phyloP scores from a whole-genome alignment of 441 rosid genomes.

The Bruguiera hainesii region DNA sequence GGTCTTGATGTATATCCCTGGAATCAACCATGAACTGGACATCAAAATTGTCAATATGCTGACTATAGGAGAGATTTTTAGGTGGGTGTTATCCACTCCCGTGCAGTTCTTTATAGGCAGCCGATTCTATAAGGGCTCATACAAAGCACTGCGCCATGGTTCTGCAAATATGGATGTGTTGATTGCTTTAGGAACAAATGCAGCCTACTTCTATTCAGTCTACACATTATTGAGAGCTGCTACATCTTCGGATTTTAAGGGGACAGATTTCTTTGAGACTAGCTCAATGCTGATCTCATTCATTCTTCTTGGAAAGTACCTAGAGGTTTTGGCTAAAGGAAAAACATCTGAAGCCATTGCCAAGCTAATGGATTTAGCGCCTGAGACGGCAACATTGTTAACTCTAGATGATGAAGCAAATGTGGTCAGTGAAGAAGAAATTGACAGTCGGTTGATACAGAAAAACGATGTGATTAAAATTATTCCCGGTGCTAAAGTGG shows the following conservation, averaged over 20 bases:
- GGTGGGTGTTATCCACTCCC: constrained; percentile 77
- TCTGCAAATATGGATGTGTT: constrained; percentile 96
- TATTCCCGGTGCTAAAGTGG: constrained; percentile 84
- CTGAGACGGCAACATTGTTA: constrained; percentile 65
- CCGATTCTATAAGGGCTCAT: constrained; percentile 74
- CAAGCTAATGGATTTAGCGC: constrained; percentile 83
- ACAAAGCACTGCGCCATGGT: constrained; percentile 66
- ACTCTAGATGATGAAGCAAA: constrained; percentile 59
- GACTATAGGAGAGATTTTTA: constrained; percentile 55
- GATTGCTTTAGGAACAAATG: constrained; percentile 86
- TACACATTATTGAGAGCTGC: constrained; percentile 79
- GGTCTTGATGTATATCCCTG: constrained; percentile 82
- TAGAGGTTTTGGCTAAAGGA: constrained; percentile 84
- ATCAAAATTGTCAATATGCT: constrained; percentile 73
- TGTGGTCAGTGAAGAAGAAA: constrained; percentile 63
- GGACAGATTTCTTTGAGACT: constrained; percentile 89
- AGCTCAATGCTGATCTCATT: constrained; percentile 94
- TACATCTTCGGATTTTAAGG: constrained; percentile 50
- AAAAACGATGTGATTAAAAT: constrained; percentile 80
- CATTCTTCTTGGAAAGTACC: constrained; percentile 85
- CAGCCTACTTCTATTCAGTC: constrained; percentile 88
- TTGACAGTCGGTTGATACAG: constrained; percentile 77
- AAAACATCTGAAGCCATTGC: constrained; percentile 95
- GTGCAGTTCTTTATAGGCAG: constrained; percentile 86
- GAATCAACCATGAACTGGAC: constrained; percentile 50